A percentile compares a stretch with the other conserved stretches of the same genome.
Evolutionary conservation across 2,329 filamentous ascomycete species (phyloP).

Genomic region (Dactylellina cionopaga): DNA sequence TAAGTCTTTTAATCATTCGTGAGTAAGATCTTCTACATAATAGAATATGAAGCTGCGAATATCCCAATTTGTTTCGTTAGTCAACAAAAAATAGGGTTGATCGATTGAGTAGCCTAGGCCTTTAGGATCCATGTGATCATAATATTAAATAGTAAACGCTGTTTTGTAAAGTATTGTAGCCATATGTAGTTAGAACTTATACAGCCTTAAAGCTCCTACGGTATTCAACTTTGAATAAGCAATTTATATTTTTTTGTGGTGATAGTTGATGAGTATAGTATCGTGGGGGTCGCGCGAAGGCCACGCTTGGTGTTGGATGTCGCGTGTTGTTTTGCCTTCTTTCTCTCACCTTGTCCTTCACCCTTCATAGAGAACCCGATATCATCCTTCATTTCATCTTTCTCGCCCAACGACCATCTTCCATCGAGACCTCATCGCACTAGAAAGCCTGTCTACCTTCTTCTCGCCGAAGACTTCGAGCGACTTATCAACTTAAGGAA

Average conservation of each 20-base stretch:
- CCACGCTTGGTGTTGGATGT: conserved; percentile 33
- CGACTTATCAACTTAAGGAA: conserved; percentile 47
- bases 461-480: conserved; percentile 25
- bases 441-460: background rate
- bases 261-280: background rate
- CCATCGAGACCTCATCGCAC: conserved; percentile 21
- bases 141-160: no score
- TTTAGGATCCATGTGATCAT: no score
- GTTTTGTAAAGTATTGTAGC: no score
- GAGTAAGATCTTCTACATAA: no score
- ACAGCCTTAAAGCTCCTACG: no score
- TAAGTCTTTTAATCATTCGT: no score
- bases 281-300: background rate
- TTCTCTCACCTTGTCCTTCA: conserved; percentile 2
- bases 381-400: conserved; percentile 1
- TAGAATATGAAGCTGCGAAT: no score
- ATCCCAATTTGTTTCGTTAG: no score
- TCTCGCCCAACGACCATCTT: background rate
- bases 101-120: no score
- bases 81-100: no score
- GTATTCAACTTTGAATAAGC: no score
- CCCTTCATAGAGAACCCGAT: conserved; percentile 4
- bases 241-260: background rate
- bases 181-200: no score
- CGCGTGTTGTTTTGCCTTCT: conserved; percentile 45